Base-by-base conservation (phyloP, 1,139 yeast species). In the Pichia sp. region DNA sequence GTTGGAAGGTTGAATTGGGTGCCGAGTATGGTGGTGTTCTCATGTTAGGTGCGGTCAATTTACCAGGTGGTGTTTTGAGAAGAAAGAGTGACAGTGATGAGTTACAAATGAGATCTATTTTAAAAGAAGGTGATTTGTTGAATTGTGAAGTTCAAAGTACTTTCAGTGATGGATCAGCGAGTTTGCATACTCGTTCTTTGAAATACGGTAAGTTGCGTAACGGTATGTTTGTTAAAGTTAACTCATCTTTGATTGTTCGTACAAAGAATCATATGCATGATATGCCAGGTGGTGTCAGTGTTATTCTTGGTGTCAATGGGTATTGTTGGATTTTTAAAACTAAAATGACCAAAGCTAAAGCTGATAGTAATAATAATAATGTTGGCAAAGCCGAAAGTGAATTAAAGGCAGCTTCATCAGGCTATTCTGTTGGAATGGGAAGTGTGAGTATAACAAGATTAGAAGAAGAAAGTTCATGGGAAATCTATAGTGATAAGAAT, bases 1-100 rank as follows among this genome's bases (percentile, higher is more conserved):
- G 97, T 55, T 94, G 99, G 98, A 88, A 85, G 60, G 97, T 94
- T 26, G 97, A 92, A 57, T 87, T 94, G 56, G 97, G 98, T 16
- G 86, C 87, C 27, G 83, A 81, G 55, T 96, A 87, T 58, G 95
- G 88, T 61, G 98, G 97, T 0, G 80, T 86, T 0, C 68, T 94
- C 52, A 83, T 87, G 87, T 72, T 94, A 50, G 98, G 98, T 8
- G 86, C 96, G 1, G 97, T 94, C 28, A 94, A 94, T 63, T 71
- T 94, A 51, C 99, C 99, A 1, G 98, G 99, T 45, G 99, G 99
- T 46, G 87, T 94, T 3, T 69, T 92, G 56, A 77, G 98, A 64
- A 75, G 98, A 58, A 94, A 94, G 61, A 81, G 92, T 31, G 98
- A 94, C 59, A 81, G 85, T 53, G 99, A 94, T 67, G 98, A 94